Conservation (phyloP, 2,329 filamentous ascomycete genomes). For the Xylariaceae sp. region DNA sequence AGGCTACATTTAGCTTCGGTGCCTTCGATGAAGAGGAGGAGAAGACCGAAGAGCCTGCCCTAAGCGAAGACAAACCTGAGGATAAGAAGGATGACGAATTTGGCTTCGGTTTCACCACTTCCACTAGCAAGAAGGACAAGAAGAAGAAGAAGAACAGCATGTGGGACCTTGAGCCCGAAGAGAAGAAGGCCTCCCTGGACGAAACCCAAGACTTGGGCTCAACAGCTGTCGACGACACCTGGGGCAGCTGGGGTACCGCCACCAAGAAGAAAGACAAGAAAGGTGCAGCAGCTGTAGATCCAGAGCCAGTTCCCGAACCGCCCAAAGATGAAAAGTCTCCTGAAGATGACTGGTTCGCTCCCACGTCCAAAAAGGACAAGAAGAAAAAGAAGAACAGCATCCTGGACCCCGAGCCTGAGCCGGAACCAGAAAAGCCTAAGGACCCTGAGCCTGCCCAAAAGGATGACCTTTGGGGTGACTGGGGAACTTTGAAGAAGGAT, state of each 20-base stretch:
- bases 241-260: constrained; percentile 31
- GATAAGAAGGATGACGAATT: constrained; percentile 27
- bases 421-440: constrained; percentile 15
- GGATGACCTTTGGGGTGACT: constrained; percentile 15
- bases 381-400: constrained; percentile 19
- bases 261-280: constrained; percentile 34
- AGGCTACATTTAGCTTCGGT: constrained; percentile 43
- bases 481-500: constrained; percentile 22
- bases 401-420: constrained; percentile 27
- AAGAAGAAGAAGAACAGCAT: constrained; percentile 38
- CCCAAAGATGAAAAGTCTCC: constrained; percentile 12
- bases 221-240: constrained; percentile 23
- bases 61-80: constrained; percentile 18
- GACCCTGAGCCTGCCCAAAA: constrained; percentile 5
- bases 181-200: constrained; percentile 25
- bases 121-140: constrained; percentile 21
- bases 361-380: constrained; percentile 11
- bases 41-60: constrained; percentile 23
- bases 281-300: constrained; percentile 23
- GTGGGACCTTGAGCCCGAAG: constrained; percentile 32
- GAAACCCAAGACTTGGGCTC: constrained; percentile 20
- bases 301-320: constrained; percentile 7
- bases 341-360: constrained; percentile 10
- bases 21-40: constrained; percentile 39
- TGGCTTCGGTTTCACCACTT: constrained; percentile 20